A percentile compares a stretch with the other conserved stretches of the same genome.
Conservation (phyloP, 495 filamentous ascomycete genomes). For the Penicillium angulare region DNA sequence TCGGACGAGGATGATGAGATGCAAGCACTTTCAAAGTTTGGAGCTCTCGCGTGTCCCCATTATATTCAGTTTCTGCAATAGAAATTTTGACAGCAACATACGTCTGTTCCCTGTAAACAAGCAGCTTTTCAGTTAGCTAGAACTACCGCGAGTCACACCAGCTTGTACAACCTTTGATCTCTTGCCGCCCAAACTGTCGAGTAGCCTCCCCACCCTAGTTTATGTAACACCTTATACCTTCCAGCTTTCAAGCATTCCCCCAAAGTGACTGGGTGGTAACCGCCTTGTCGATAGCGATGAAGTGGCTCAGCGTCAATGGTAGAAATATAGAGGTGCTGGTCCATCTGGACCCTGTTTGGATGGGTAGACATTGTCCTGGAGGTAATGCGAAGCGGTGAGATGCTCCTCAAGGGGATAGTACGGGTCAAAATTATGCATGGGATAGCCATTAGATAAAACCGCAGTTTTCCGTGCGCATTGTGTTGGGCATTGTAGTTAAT, state of each 20-base stretch:
- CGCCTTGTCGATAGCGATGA: slow-evolving; percentile 33
- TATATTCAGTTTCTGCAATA: slow-evolving; percentile 18
- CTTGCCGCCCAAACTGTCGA: slow-evolving; percentile 51
- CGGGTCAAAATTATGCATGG: slow-evolving; percentile 6
- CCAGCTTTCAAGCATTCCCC: slow-evolving; percentile 35
- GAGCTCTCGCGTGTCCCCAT: slow-evolving; percentile 24
- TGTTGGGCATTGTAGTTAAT: slow-evolving; percentile 1
- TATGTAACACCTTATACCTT: slow-evolving; percentile 47
- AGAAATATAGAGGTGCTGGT: slow-evolving; percentile 15
- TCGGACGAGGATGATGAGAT: slow-evolving; percentile 14
- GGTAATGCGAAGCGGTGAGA: slow-evolving; percentile 3
- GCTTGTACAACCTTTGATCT: slow-evolving; percentile 31
- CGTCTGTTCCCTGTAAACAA: slow-evolving; percentile 13
- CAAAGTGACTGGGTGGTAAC: slow-evolving; percentile 46
- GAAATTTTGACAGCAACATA: slow-evolving; percentile 35
- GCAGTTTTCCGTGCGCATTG: not conserved
- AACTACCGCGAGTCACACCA: slow-evolving; percentile 6
- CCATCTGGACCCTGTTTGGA: slow-evolving; percentile 15
- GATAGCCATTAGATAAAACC: slow-evolving; percentile 6
- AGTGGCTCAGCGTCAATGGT: slow-evolving; percentile 24
- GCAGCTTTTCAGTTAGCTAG: slow-evolving; percentile 15
- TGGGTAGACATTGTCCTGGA: slow-evolving; percentile 16
- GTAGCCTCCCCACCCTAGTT: slow-evolving; percentile 47
- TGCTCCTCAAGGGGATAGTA: slow-evolving; percentile 11
- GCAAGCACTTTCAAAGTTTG: slow-evolving; percentile 21